Conservation (phyloP, 345 rosid species). For the Hirschfeldia incana region DNA sequence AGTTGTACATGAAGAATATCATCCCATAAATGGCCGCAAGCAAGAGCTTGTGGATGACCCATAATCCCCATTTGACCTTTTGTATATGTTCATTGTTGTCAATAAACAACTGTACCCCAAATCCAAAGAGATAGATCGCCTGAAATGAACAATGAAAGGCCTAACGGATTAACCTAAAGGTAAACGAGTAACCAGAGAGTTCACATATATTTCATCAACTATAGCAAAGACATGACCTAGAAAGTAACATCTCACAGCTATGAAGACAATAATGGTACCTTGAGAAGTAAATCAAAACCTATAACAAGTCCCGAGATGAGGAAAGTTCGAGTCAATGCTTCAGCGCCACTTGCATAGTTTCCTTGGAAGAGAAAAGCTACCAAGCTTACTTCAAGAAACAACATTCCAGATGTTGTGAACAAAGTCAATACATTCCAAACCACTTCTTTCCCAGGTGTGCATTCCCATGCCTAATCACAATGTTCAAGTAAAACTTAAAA, state of each 20-base stretch:
- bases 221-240: background rate
- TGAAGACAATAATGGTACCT: constrained; percentile 50
- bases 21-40: constrained; percentile 75
- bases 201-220: background rate
- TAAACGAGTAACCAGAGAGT: background rate
- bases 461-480: constrained; percentile 57
- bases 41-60: constrained; percentile 86
- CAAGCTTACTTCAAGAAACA: background rate
- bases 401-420: background rate
- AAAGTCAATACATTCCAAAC: constrained; percentile 75
- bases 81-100: constrained; percentile 57
- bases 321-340: constrained; percentile 81
- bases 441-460: constrained; percentile 77
- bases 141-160: constrained; percentile 38
- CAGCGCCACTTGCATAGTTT: constrained; percentile 75
- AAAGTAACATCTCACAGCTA: background rate
- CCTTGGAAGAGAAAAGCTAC: background rate
- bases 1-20: constrained; percentile 84
- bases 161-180: background rate
- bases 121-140: constrained; percentile 85
- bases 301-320: constrained; percentile 77
- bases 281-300: constrained; percentile 82
- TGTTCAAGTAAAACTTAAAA: background rate
- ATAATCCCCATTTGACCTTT: constrained; percentile 77
- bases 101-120: constrained; percentile 85